Conservation (phyloP, 2,329 filamentous ascomycete genomes). For the Colletotrichum sp. region DNA sequence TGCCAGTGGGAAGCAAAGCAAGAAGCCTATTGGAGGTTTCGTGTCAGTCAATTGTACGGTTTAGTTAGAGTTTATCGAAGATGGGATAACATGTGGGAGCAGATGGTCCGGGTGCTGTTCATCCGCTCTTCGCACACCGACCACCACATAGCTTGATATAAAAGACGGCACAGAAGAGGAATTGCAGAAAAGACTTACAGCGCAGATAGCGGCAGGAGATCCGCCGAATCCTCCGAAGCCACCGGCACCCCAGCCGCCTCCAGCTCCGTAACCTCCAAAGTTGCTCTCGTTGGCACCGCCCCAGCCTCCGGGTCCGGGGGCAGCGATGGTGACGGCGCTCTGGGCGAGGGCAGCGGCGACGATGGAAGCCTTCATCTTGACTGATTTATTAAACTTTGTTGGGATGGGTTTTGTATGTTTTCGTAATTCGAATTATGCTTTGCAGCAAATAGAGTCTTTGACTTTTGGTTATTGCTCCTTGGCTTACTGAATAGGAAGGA, state of each 20-base stretch:
- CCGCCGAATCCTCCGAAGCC: conserved; percentile 11
- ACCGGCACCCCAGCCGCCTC: not conserved
- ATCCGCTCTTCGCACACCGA: not conserved
- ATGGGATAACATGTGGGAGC: not conserved
- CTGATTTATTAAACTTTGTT: not conserved
- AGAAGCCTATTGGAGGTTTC: conserved; percentile 13
- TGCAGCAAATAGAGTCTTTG: not conserved
- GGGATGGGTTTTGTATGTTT: not conserved
- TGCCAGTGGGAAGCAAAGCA: conserved; percentile 30
- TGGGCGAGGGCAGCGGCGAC: conserved; percentile 14
- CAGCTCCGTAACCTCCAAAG: conserved; percentile 7
- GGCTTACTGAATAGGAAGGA: not conserved
- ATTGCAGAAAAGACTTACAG: not conserved
- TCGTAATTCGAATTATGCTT: not conserved
- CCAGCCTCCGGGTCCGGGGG: not conserved
- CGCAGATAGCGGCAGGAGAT: conserved; percentile 3
- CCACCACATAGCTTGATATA: not conserved
- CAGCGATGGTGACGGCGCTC: conserved; percentile 7
- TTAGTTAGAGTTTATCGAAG: not conserved
- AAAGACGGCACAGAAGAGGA: not conserved
- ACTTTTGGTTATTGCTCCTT: not conserved
- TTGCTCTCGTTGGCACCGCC: not conserved
- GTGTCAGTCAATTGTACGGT: not conserved
- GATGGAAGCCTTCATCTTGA: conserved; percentile 19
- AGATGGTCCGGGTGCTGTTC: not conserved